Conservation (phyloP, 306 rosid species). For the Cucurbita pepo region DNA sequence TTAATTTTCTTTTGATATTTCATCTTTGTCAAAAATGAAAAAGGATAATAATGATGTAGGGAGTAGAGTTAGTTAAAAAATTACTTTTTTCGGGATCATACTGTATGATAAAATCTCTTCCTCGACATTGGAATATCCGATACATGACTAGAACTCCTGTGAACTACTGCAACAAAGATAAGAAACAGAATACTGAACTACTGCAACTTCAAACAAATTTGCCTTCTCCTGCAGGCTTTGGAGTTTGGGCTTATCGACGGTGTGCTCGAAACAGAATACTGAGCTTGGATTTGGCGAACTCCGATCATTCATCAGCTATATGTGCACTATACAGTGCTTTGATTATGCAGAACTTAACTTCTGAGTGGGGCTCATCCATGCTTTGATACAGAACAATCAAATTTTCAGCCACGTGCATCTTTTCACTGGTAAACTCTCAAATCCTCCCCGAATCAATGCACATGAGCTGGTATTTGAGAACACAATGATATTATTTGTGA, state of each 20-base stretch:
- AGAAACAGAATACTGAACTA: neutral
- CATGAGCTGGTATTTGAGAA: neutral
- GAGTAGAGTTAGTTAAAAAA: neutral
- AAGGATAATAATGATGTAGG: neutral
- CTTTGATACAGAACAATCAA: neutral
- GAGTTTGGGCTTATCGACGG: slow-evolving; percentile 89
- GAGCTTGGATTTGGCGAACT: slow-evolving; percentile 11
- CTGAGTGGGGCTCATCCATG: neutral
- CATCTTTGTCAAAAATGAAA: neutral
- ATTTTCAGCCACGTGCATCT: neutral
- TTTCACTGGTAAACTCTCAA: neutral
- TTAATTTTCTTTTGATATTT: neutral
- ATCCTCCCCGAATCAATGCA: neutral
- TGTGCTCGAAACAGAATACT: slow-evolving; percentile 81
- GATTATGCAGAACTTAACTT: neutral
- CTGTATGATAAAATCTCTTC: neutral
- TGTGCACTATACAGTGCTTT: neutral
- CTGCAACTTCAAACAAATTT: neutral
- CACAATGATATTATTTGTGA: neutral
- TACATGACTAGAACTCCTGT: neutral
- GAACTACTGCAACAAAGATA: neutral
- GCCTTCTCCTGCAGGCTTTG: slow-evolving; percentile 51
- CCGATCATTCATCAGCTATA: neutral
- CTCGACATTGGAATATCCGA: neutral
- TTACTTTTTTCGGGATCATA: neutral